Evolutionary conservation across 176 grass and related monocot species (phyloP).

Genomic region (Musa acuminata): DNA sequence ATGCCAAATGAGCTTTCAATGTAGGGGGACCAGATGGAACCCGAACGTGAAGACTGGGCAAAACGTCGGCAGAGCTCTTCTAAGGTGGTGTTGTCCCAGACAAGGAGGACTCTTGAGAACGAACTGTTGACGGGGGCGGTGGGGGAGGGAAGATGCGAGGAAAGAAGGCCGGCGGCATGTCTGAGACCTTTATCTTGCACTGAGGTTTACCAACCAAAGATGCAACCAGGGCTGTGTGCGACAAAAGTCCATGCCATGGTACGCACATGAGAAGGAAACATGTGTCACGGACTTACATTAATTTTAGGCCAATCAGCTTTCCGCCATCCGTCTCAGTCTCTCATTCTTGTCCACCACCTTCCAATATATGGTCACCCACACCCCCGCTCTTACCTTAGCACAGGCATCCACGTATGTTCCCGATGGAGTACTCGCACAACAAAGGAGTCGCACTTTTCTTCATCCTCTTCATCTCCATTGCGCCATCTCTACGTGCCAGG

Average conservation of each 20-base stretch:
- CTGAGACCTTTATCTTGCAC: not conserved
- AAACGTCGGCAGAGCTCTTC: no score
- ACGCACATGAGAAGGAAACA: not conserved
- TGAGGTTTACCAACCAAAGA: not conserved
- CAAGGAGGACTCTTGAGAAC: not conserved
- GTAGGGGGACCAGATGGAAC: not conserved
- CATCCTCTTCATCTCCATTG: not conserved
- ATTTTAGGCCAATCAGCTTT: not conserved
- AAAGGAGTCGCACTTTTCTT: not conserved
- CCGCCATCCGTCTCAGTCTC: not conserved
- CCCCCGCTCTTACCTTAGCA: not conserved
- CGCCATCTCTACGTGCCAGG: slow-evolving; percentile 2
- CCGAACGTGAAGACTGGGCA: not conserved
- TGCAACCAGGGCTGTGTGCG: not conserved
- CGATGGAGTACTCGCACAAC: not conserved
- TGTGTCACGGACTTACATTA: not conserved
- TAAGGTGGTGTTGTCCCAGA: no score
- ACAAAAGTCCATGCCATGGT: not conserved
- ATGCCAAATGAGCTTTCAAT: no score
- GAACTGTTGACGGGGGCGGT: not conserved
- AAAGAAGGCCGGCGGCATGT: not conserved
- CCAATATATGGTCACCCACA: not conserved
- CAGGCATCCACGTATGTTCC: no score
- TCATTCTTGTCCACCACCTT: not conserved
- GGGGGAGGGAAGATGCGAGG: not conserved